Conservation (phyloP, 2,329 filamentous ascomycete species). For the Sporothrix luriei region DNA sequence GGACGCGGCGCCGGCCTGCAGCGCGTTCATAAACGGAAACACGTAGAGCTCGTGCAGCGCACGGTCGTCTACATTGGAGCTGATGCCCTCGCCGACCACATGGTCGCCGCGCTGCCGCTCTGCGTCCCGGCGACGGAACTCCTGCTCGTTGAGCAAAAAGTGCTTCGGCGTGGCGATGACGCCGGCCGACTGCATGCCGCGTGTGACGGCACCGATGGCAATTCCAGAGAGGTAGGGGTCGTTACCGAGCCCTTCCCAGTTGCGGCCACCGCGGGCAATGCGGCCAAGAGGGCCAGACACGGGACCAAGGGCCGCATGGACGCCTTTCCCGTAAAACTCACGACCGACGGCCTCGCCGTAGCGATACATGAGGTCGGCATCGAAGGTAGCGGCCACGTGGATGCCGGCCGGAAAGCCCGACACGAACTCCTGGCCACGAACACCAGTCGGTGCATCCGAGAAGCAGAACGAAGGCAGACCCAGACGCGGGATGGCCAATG, state of each 20-base stretch:
- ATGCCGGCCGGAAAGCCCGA: slow-evolving; percentile 66
- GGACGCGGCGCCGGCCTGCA: slow-evolving; percentile 58
- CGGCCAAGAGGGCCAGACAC: slow-evolving; percentile 63
- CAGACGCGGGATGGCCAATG: slow-evolving; percentile 45
- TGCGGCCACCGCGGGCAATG: slow-evolving; percentile 62
- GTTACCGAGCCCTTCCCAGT: slow-evolving; percentile 57
- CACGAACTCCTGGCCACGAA: slow-evolving; percentile 44
- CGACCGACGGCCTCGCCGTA: slow-evolving; percentile 68
- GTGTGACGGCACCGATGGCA: slow-evolving; percentile 40
- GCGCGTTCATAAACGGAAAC: slow-evolving; percentile 66
- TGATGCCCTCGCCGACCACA: slow-evolving; percentile 54
- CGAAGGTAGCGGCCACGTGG: slow-evolving; percentile 71
- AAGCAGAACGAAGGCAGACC: slow-evolving; percentile 50
- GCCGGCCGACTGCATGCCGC: slow-evolving; percentile 50
- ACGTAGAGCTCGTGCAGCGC: slow-evolving; percentile 67
- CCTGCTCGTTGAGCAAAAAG: slow-evolving; percentile 64
- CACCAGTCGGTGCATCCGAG: slow-evolving; percentile 47
- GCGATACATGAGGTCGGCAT: slow-evolving; percentile 64
- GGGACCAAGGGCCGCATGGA: slow-evolving; percentile 68
- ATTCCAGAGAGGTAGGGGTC: slow-evolving; percentile 43
- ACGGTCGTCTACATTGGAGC: slow-evolving; percentile 65
- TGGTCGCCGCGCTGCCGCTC: slow-evolving; percentile 50
- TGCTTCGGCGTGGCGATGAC: slow-evolving; percentile 77
- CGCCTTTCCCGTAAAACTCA: slow-evolving; percentile 69
- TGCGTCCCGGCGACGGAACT: slow-evolving; percentile 51